Base-by-base conservation (phyloP, 2,329 filamentous ascomycete species). In the Tolypocladium amazonense region DNA sequence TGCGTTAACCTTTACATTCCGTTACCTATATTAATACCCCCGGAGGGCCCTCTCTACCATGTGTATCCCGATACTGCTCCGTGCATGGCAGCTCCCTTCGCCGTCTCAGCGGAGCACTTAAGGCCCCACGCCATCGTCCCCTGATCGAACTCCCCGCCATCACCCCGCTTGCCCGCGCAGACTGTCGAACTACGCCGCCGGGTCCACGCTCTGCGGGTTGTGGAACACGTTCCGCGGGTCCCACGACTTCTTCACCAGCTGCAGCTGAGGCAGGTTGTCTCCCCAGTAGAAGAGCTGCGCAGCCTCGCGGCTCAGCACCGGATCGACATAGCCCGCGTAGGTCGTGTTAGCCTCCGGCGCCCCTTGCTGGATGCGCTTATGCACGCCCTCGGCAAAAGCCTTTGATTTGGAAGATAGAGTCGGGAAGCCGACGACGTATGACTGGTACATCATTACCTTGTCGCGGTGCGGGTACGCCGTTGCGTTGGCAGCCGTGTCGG, bases 251-350 rank as follows among this genome's bases (percentile, higher is more conserved):
- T 87, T 87, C 54, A 86, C 73, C 56, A 69, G 58, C 57, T 77
- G 71, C 56, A 87, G 71, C 11, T 62, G 65, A 0, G 73, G 69
- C 43, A 85, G 69, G 62, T 85, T 84, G 0, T 73, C 64, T 0
- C 79, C 79, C 82, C 82, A 87, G 66, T 86, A 86, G 11, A 76
- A 74, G 58, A 72, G 64, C 65, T 83, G 80, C 11, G 77, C 75
- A 59, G 73, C 63, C 3, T 63, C 64, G 43, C 76, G 68, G n/a
- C 68, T 60, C 39, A 86, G 66, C 5, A 69, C 69, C 1, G 77
- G 77, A 66, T 88, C 84, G 2, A 88, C 79, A 63, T 88, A 88
- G 2, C 85, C 85, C 0, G 85, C 79, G 68, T 88, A 88, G 0
- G 82, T 80, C 14, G 79, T 80, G 54, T 76, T 70, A 0, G 73